These are phyloP conservation scores for Stephanodiscus minutulus DNA, from an alignment of 108 stramenopile genomes.

Conservation along the genomic window DNA sequence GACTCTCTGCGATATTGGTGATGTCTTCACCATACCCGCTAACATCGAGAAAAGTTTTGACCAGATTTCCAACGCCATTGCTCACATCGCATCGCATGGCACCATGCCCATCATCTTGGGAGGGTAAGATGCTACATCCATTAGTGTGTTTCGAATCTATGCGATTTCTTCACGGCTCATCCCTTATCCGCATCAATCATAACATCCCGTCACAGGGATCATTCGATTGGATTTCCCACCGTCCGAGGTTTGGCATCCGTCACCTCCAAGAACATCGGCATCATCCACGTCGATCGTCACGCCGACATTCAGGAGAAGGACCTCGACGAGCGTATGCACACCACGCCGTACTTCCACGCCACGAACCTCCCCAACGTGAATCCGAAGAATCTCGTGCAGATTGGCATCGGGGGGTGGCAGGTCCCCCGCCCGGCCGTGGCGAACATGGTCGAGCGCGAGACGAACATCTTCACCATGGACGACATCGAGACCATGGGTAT, in stretches of 20 bases:
- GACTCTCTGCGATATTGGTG: slow-evolving; percentile 55
- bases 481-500: slow-evolving; percentile 81
- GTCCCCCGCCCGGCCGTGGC: slow-evolving; percentile 76
- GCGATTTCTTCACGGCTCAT: neutral
- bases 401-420: slow-evolving; percentile 90
- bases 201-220: slow-evolving; percentile 43
- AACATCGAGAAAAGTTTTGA: slow-evolving; percentile 87
- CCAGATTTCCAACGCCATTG: slow-evolving; percentile 85
- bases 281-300: slow-evolving; percentile 88
- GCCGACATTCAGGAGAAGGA: slow-evolving; percentile 89
- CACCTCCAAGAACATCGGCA: slow-evolving; percentile 83
- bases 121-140: slow-evolving; percentile 8
- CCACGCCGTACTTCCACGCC: slow-evolving; percentile 88
- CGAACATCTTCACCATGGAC: slow-evolving; percentile 90
- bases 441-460: slow-evolving; percentile 83
- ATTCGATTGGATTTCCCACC: slow-evolving; percentile 85
- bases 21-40: slow-evolving; percentile 87
- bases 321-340: slow-evolving; percentile 86
- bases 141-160: neutral
- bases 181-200: neutral
- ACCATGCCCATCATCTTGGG: slow-evolving; percentile 85
- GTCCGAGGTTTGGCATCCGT: slow-evolving; percentile 76
- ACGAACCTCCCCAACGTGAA: slow-evolving; percentile 85
- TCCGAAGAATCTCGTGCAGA: slow-evolving; percentile 83
- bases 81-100: slow-evolving; percentile 69